Percentiles rank a stretch among this genome's conserved stretches.
Conservation (phyloP, 2,329 filamentous ascomycete species). For the Neopestalotiopsis clavispora region DNA sequence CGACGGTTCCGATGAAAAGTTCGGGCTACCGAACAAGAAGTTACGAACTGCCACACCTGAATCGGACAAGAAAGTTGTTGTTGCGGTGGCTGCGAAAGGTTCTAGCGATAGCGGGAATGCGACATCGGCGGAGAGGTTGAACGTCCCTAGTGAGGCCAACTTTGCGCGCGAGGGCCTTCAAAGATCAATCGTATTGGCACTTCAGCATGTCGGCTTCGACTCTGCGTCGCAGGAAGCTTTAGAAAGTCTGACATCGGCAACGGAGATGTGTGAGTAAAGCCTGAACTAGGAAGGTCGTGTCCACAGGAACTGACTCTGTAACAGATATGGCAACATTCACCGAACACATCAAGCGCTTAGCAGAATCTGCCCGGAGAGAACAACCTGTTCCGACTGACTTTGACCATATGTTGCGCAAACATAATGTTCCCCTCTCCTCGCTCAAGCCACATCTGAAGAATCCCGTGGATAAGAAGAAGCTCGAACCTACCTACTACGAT, state of each 20-base stretch:
- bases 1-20: slow-evolving; percentile 22
- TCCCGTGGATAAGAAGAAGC: slow-evolving; percentile 48
- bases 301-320: slow-evolving; percentile 27
- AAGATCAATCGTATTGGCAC: slow-evolving; percentile 59
- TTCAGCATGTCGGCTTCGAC: slow-evolving; percentile 64
- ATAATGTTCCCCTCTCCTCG: slow-evolving; percentile 55
- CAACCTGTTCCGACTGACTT: slow-evolving; percentile 63
- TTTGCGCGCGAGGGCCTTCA: slow-evolving; percentile 50
- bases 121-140: slow-evolving; percentile 22
- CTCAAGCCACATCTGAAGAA: slow-evolving; percentile 62
- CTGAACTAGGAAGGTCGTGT: background rate
- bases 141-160: slow-evolving; percentile 34
- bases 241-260: slow-evolving; percentile 60
- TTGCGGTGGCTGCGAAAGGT: slow-evolving; percentile 1
- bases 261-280: slow-evolving; percentile 59
- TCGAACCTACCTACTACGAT: slow-evolving; percentile 44
- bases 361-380: slow-evolving; percentile 55
- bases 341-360: slow-evolving; percentile 51
- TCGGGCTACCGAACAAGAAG: slow-evolving; percentile 27
- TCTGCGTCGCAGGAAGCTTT: slow-evolving; percentile 59
- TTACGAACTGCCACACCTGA: slow-evolving; percentile 29
- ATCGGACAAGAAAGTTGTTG: slow-evolving; percentile 16
- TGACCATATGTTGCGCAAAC: slow-evolving; percentile 54
- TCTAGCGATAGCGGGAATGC: slow-evolving; percentile 12
- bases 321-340: slow-evolving; percentile 56